Evolutionary conservation across 2,329 filamentous ascomycete genomes (phyloP).

Genomic region (Cladosporium sp.): DNA sequence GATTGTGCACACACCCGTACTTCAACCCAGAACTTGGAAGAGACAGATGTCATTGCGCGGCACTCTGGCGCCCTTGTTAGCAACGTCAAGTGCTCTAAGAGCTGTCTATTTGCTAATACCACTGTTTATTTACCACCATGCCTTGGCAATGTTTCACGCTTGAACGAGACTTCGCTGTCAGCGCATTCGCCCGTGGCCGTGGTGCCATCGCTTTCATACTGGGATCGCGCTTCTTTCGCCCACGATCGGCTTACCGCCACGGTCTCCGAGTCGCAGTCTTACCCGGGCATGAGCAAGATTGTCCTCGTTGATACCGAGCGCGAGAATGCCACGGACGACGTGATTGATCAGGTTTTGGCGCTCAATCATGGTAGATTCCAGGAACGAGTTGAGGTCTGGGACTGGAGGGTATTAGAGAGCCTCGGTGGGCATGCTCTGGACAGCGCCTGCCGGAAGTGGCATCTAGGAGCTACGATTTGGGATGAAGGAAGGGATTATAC

Average conservation of each 20-base stretch:
- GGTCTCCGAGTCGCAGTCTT: conserved; percentile 31
- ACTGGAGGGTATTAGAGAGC: conserved; percentile 30
- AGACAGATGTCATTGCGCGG: not conserved
- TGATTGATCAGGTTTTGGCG: conserved; percentile 18
- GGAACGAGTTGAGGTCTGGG: conserved; percentile 29
- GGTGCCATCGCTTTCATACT: conserved; percentile 20
- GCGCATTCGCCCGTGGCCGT: conserved; percentile 17
- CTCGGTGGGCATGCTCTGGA: not conserved
- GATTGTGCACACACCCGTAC: not conserved
- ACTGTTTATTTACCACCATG: conserved; percentile 27
- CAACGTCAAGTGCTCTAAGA: not conserved
- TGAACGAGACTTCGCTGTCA: conserved; percentile 25
- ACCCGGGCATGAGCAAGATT: conserved; percentile 28
- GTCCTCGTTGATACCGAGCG: conserved; percentile 30
- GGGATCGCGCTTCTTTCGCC: conserved; percentile 28
- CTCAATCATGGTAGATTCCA: conserved; percentile 21
- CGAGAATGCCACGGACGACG: conserved; percentile 10
- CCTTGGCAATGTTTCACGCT: conserved; percentile 27
- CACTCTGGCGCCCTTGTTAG: not conserved
- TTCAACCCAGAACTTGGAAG: not conserved
- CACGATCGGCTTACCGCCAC: conserved; percentile 17
- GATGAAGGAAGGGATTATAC: conserved; percentile 2
- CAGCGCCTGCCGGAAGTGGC: conserved; percentile 1
- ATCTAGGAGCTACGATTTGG: conserved; percentile 27
- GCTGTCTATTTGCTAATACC: not conserved